These are phyloP conservation scores for Nitzschia sp. DNA, from an alignment of 108 stramenopile species.

Conservation along the genomic window DNA sequence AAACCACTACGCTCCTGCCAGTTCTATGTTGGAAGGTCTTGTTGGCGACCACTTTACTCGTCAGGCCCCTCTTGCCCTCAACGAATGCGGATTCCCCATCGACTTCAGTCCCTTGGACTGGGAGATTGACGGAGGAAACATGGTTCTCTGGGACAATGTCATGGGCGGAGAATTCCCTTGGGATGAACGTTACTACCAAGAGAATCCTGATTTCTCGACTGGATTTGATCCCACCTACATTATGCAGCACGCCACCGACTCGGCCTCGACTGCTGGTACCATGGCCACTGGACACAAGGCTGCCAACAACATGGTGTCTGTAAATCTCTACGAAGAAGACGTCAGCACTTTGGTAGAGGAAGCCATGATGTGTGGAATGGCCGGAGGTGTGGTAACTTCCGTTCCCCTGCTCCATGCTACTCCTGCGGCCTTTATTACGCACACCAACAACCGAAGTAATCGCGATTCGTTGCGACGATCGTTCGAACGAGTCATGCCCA, in stretches of 20 bases:
- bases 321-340: conserved; percentile 46
- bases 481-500: conserved; percentile 40
- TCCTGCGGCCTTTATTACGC: conserved; percentile 55
- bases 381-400: conserved; percentile 56
- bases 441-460: conserved; percentile 45
- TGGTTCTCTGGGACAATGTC: conserved; percentile 59
- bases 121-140: conserved; percentile 49
- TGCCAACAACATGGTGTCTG: conserved; percentile 45
- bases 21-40: conserved; percentile 40
- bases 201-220: conserved; percentile 11
- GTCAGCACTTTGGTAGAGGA: conserved; percentile 54
- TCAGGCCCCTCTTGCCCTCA: conserved; percentile 42
- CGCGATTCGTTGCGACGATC: conserved; percentile 25
- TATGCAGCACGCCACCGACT: conserved; percentile 66
- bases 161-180: conserved; percentile 54
- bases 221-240: conserved; percentile 50
- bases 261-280: conserved; percentile 47
- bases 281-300: conserved; percentile 54
- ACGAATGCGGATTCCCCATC: conserved; percentile 46
- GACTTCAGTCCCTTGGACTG: conserved; percentile 46
- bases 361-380: conserved; percentile 52
- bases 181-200: conserved; percentile 47
- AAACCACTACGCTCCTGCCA: conserved; percentile 54
- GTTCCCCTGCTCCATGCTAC: conserved; percentile 64
- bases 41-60: conserved; percentile 39